Evolutionary conservation across 306 rosid genomes (phyloP).

Genomic region (Arachis hypogaea): DNA sequence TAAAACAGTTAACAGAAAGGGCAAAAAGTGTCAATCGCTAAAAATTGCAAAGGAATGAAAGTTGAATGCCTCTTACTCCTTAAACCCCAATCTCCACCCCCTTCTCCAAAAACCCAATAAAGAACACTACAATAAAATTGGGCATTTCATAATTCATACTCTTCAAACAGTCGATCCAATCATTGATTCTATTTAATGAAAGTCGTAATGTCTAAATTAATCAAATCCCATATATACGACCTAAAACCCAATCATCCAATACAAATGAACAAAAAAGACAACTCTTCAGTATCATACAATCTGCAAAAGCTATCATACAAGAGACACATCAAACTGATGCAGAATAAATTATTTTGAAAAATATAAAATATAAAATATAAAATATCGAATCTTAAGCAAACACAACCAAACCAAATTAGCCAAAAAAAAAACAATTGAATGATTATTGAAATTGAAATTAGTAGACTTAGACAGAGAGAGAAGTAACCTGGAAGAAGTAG

Average conservation of each 20-base stretch:
- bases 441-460: constrained; percentile 3
- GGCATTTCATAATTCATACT: too few species aligned
- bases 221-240: neutral
- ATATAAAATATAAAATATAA: neutral
- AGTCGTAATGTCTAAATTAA: neutral
- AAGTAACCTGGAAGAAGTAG: constrained; percentile 3
- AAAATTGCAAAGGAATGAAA: neutral
- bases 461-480: neutral
- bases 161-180: too few species aligned
- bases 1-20: neutral
- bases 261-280: neutral
- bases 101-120: too few species aligned
- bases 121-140: too few species aligned
- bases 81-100: neutral
- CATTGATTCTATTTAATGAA: neutral
- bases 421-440: neutral
- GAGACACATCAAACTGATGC: neutral
- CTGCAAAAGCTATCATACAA: neutral
- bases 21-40: neutral
- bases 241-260: neutral
- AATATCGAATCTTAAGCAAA: neutral
- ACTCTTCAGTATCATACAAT: neutral
- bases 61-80: neutral
- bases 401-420: neutral
- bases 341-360: neutral